Base-by-base conservation (phyloP, 2,329 filamentous ascomycete species). In the Colletotrichum sp. region DNA sequence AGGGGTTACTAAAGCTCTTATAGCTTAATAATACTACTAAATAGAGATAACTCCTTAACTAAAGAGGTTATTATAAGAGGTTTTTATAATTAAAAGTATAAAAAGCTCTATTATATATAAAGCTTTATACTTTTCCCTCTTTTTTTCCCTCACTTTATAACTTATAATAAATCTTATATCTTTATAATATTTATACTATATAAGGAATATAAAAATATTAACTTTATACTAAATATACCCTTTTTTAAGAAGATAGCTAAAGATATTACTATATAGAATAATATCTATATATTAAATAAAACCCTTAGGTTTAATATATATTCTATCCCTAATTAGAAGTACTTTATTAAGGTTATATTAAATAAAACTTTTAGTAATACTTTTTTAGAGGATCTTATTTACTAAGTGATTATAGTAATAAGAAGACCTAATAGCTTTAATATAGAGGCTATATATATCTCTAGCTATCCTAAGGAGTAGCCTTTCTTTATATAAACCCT, bases 341-440 rank as follows among this genome's bases (percentile, higher is more conserved):
- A 21, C 2, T 4, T 52, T 52, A 52, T 52, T 12, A 18, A 24
- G 24, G 24, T 24, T 24, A 24, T 30, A 30, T 30, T 52, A 52
- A n/a, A 4, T 18, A 52, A 0, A 52, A 10, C 7, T 21, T 21
- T 52, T 21, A 18, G 0, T 2, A 21, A 52, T 18, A 52, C 3
- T 0, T 16, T 3, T 7, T 1, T 3, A 36, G 1, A 0, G 1
- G 1, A 14, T 6, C 1, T 0, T 36, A 1, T 36, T 6, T 36
- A 4, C 6, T 28, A 28, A 28, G 26, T 28, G 2, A 16, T 7
- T 36, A 36, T 16, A 36, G 1, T 36, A 36, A 5, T 36, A 36
- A 36, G 0, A 36, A 14, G 0, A 30, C 3, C 1, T 36, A 36
- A 7, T 36, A 36, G 5, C 6, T 13, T 34, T 34, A 34, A 6